These are phyloP conservation scores for Colletotrichum godetiae DNA, from an alignment of 2,329 filamentous ascomycete species.

Conservation along the genomic window DNA sequence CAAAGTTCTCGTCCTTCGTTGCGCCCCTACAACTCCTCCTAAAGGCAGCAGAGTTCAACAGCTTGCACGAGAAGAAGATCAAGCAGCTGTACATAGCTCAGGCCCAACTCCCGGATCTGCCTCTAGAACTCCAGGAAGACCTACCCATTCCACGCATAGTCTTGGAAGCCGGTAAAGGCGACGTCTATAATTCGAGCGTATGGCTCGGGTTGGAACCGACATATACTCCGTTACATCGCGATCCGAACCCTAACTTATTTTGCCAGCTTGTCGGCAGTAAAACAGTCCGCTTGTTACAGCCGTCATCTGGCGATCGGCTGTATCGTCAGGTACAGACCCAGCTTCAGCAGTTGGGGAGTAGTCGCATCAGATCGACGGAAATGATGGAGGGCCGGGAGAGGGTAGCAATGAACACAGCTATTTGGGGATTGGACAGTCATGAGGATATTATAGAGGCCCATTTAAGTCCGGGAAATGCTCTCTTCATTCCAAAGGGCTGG, in stretches of 20 bases:
- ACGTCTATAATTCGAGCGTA: conserved; percentile 87
- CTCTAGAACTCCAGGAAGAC: conserved; percentile 69
- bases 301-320: conserved; percentile 70
- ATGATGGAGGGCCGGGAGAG: conserved; percentile 91
- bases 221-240: conserved; percentile 89
- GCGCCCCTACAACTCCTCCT: conserved; percentile 75
- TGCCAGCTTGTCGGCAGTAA: conserved; percentile 84
- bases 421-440: conserved; percentile 69
- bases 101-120: conserved; percentile 77
- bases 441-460: conserved; percentile 61
- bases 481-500: conserved; percentile 78
- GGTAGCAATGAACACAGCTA: conserved; percentile 69
- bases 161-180: conserved; percentile 73
- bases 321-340: conserved; percentile 65
- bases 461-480: conserved; percentile 73
- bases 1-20: conserved; percentile 66
- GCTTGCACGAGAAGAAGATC: conserved; percentile 31
- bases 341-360: conserved; percentile 52
- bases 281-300: conserved; percentile 76
- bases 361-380: conserved; percentile 77
- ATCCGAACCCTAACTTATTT: conserved; percentile 95
- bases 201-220: conserved; percentile 92
- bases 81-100: conserved; percentile 86
- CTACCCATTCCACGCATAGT: conserved; percentile 77
- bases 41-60: conserved; percentile 63